phyloP scores from a whole-genome alignment of 2,329 filamentous ascomycete genomes.

The Biscogniauxia marginata region DNA sequence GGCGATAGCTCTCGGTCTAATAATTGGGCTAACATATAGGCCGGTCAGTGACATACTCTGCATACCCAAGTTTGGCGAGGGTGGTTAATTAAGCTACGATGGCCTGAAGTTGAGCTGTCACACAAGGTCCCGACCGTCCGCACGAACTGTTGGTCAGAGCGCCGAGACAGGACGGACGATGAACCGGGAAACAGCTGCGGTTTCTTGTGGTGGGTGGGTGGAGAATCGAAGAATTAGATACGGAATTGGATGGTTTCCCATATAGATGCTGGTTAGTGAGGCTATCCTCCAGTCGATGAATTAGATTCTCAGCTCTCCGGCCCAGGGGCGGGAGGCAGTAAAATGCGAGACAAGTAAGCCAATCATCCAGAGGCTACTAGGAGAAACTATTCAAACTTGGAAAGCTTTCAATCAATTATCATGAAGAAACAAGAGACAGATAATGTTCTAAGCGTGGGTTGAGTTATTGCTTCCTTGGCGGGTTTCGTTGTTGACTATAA shows the following conservation, averaged over 20 bases:
- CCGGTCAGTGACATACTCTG: background rate
- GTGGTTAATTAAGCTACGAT: conserved; percentile 5
- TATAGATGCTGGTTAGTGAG: background rate
- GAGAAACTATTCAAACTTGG: background rate
- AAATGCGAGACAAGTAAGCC: background rate
- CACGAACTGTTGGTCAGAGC: conserved; percentile 36
- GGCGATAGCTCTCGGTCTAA: background rate
- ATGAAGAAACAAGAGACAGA: background rate
- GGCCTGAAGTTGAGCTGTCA: conserved; percentile 26
- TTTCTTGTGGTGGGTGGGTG: conserved; percentile 3
- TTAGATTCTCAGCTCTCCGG: background rate
- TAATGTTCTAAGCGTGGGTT: background rate
- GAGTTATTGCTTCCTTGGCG: background rate
- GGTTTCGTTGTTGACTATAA: background rate
- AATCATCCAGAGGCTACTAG: background rate
- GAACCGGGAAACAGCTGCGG: conserved; percentile 1
- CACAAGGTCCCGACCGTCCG: conserved; percentile 26
- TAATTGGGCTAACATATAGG: background rate
- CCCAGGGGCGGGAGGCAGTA: background rate
- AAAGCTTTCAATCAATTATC: background rate
- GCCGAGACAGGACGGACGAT: conserved; percentile 24
- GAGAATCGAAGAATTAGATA: conserved; percentile 7
- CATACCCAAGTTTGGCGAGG: background rate
- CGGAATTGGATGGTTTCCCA: background rate
- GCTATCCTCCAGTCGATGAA: background rate